Percentiles rank a stretch among this genome's conserved stretches.
These are phyloP conservation scores for Letharia columbiana DNA, from an alignment of 495 filamentous ascomycete genomes.

Conservation along the genomic window DNA sequence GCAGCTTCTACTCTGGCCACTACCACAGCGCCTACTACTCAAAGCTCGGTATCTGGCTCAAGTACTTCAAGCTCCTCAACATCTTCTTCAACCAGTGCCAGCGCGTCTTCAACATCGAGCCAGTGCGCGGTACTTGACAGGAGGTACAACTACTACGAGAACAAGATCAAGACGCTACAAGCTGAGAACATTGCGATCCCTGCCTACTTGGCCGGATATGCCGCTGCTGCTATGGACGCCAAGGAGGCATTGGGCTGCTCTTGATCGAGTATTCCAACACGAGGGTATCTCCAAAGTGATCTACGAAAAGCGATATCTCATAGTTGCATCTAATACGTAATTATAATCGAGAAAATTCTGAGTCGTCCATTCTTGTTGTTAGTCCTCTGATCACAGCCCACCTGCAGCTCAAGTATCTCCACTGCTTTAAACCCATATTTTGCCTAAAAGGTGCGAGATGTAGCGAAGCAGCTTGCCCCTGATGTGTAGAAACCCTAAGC, in stretches of 20 bases:
- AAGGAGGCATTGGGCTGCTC: not conserved
- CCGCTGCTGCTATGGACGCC: not conserved
- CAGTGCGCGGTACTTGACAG: not conserved
- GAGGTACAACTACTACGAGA: not conserved
- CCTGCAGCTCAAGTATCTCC: no score
- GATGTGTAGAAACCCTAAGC: not conserved
- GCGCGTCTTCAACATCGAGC: not conserved
- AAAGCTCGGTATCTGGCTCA: no score
- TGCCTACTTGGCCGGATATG: conserved; percentile 3
- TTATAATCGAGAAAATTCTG: not conserved
- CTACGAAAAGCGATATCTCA: not conserved
- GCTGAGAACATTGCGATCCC: not conserved
- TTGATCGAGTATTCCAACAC: not conserved
- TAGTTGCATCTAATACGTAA: not conserved
- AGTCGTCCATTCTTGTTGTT: not conserved
- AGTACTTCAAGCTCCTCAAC: not conserved
- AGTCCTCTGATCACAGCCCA: not conserved
- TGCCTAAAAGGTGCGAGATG: not conserved
- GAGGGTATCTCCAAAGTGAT: not conserved
- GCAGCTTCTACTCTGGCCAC: not conserved
- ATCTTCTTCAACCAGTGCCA: not conserved
- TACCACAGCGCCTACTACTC: not conserved
- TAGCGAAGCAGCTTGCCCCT: not conserved
- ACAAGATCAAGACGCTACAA: not conserved
- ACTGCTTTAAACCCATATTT: no score